Conservation (phyloP, 208 protist genomes). For the Angomonas ambiguus region DNA sequence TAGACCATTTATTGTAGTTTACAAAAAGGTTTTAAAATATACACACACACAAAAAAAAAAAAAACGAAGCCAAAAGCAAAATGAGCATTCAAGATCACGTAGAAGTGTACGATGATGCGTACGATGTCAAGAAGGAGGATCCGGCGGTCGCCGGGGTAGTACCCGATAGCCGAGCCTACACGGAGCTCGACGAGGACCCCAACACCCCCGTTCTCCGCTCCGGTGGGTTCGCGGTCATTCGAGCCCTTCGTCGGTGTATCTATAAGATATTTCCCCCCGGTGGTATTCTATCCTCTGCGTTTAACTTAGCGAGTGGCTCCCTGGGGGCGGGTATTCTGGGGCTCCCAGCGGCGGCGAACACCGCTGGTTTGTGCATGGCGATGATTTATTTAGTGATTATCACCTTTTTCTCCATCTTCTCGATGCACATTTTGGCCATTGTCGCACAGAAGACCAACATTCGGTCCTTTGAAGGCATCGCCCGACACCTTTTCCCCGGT, state of each 20-base stretch:
- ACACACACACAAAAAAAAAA: neutral
- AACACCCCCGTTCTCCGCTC: neutral
- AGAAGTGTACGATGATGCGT: neutral
- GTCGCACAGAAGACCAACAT: slow-evolving; percentile 27
- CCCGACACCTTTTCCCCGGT: slow-evolving; percentile 22
- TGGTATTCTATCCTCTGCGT: slow-evolving; percentile 24
- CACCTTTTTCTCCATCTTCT: slow-evolving; percentile 31
- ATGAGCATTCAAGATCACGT: neutral
- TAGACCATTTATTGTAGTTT: neutral
- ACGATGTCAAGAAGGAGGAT: neutral
- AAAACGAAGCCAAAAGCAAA: neutral
- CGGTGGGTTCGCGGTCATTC: neutral
- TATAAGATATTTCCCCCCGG: slow-evolving; percentile 24
- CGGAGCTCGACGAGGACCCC: neutral
- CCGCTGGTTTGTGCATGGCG: slow-evolving; percentile 25
- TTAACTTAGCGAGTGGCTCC: slow-evolving; percentile 33
- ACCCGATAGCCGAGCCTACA: neutral
- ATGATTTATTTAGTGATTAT: slow-evolving; percentile 30
- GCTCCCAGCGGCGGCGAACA: slow-evolving; percentile 34
- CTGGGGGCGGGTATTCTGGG: slow-evolving; percentile 40
- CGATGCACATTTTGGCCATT: slow-evolving; percentile 37
- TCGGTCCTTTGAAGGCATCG: slow-evolving; percentile 38
- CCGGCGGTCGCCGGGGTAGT: neutral
- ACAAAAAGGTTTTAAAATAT: neutral
- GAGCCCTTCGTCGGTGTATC: neutral